Conservation (phyloP, 2,329 filamentous ascomycete genomes). For the Pseudogymnoascus sp. region DNA sequence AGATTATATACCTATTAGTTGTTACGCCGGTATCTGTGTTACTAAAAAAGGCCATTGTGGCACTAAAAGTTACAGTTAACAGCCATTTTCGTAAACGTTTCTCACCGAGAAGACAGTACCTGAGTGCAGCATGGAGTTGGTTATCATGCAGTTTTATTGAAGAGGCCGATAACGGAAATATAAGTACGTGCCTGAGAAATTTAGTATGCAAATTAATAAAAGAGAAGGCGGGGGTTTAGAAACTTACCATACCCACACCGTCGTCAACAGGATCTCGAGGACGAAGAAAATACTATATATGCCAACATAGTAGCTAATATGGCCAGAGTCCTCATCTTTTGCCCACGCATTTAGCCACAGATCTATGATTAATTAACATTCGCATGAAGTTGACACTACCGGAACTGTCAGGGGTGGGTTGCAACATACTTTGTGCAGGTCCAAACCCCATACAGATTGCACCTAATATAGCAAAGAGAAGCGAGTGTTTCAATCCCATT, state of each 20-base stretch:
- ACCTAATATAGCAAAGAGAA: background rate
- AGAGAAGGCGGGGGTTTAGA: too few relatives aligned
- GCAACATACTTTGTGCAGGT: background rate
- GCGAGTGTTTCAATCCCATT: constrained; percentile 16
- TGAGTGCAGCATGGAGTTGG: background rate
- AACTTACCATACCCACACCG: background rate
- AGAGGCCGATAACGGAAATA: background rate
- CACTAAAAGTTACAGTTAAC: background rate
- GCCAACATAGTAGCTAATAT: constrained; percentile 1
- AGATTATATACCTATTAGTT: constrained; percentile 12
- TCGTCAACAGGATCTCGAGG: background rate
- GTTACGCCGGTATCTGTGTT: constrained; percentile 18
- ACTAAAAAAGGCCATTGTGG: constrained; percentile 13
- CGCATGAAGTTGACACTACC: background rate
- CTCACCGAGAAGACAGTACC: background rate
- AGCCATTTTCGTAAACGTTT: background rate
- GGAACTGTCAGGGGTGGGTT: background rate
- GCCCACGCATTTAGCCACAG: background rate
- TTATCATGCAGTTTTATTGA: constrained; percentile 1
- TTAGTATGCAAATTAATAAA: background rate
- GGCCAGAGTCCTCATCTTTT: background rate
- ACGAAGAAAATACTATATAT: constrained; percentile 8
- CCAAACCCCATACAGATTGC: constrained; percentile 1
- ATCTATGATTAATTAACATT: background rate
- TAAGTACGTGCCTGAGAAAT: background rate